Base-by-base conservation (phyloP, 805 yeast genomes). In the Candida xiaguanensis region DNA sequence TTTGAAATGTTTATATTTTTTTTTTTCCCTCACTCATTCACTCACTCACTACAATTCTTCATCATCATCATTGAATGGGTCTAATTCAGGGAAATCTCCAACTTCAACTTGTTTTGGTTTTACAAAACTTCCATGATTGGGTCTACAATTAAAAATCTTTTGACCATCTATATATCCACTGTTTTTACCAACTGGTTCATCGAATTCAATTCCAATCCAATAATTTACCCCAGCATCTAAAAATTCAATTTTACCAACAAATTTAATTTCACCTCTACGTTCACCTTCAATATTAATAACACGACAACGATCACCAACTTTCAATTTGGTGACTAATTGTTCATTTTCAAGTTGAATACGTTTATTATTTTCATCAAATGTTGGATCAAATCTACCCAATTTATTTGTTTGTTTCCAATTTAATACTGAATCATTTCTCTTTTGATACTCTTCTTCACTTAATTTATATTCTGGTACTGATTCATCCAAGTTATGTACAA, bases 141-240 rank as follows among this genome's bases (percentile, higher is more conserved):
- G 52, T 5, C 66, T 63, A 23, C 88, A 77, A 4, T 63, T 52
- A 54, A 91, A 90, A 46, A 85, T 74, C 25, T 69, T 51, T 1
- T 49, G 55, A 0, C 86, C 89, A 25, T 78, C 76, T 28, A 88
- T 64, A 15, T 77, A 61, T 0, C 98, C 98, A 53, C 87, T 78
- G 52, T 90, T 87, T 57, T 84, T 87, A 4, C 98, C 98, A 6
- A 75, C 74, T 0, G 97, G 91, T 48, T 85, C 88, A 49, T 85
- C 93, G 39, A 89, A 80, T 49, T 82, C 85, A 3, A 91, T 75
- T 0, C 97, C 98, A 22, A 85, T 74, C 96, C 97, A 91, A 1
- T 61, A 48, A 14, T 50, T 48, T 25, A 66, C 74, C 2, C 68
- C 72, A 11, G 56, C 55, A 34, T 78, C 80, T 35, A 89, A 74